Evolutionary conservation across 2,329 filamentous ascomycete genomes (phyloP), one percentile per base, ranked within the genome.

Genomic region (Claviceps sp.): DNA sequence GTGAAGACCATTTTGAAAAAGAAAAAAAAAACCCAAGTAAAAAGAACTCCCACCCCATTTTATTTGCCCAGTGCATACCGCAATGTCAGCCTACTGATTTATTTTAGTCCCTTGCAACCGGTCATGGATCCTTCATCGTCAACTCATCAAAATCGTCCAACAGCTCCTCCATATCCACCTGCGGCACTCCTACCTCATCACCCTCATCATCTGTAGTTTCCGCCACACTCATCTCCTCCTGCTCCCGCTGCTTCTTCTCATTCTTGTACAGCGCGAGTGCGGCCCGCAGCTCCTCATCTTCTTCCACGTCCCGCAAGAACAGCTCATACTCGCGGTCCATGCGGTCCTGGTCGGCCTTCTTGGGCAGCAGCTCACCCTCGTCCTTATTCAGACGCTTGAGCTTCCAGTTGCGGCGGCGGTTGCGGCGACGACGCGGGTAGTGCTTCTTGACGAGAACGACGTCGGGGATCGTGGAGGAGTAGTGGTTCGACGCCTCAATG

Each of bases 371-470:
- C 58, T 96, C 91, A 59, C 86, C 85, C 65, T 96, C 88, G 57
- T 97, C 90, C 70, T 82, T 85, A 58, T 78, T 78, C 86, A 98
- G 91, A 63, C 93, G 88, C 80, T 87, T 94, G 67, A 98, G 81
- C 67, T 85, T 86, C 93, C 93, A 98, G 75, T 87, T 87, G 60
- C 94, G 83, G 68, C 76, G 78, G 74, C 82, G 84, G 62, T 70
- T 70, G 79, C 91, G 95, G 74, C 86, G 84, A 70, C 86, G 85
- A 60, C 87, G 82, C 55, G 85, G 82, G 71, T 94, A 98, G 76
- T 88, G 84, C 70, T 98, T 98, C 88, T 95, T 97, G 67, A 98
- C 88, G 3, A 98, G 77, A 6, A 98, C 72, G 0, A 97, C 93
- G 62, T 98, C 93, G 0, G 93, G 93, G 52, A 98, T 86, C 3